Percentiles rank a stretch among this genome's conserved stretches.
phyloP scores from a whole-genome alignment of 208 protist species.

The Trypanosoma vivax region DNA sequence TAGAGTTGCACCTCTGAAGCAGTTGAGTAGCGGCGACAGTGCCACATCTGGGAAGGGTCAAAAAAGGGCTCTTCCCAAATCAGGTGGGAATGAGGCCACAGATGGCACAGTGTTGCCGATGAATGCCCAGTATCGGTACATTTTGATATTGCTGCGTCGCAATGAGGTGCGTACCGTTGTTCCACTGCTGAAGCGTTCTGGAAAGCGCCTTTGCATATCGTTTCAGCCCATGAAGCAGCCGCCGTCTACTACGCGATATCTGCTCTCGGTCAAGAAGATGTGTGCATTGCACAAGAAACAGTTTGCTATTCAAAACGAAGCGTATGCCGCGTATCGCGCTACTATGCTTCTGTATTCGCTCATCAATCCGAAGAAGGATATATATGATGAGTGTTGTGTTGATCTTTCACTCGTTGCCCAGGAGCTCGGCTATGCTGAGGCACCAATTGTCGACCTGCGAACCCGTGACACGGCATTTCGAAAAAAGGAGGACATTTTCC shows the following conservation, averaged over 20 bases:
- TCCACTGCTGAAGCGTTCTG: constrained; percentile 18
- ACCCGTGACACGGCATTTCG: constrained; percentile 64
- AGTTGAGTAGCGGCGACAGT: not conserved
- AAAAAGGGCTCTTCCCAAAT: constrained; percentile 23
- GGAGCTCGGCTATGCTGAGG: constrained; percentile 67
- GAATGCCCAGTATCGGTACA: constrained; percentile 28
- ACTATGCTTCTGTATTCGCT: constrained; percentile 67
- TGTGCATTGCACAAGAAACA: constrained; percentile 52
- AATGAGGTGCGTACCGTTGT: constrained; percentile 45
- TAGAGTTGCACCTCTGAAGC: not conserved
- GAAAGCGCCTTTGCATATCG: constrained; percentile 16
- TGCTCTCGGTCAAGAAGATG: constrained; percentile 48
- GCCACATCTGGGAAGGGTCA: constrained; percentile 14
- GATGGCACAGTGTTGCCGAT: not conserved
- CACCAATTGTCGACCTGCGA: constrained; percentile 66
- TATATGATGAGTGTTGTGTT: constrained; percentile 52
- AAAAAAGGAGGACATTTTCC: constrained; percentile 65
- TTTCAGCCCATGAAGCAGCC: constrained; percentile 15
- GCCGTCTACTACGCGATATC: constrained; percentile 22
- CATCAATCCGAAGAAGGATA: constrained; percentile 31
- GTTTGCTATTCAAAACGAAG: constrained; percentile 49
- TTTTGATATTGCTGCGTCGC: constrained; percentile 52
- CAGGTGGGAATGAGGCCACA: not conserved
- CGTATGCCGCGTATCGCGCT: constrained; percentile 54
- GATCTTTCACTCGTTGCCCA: constrained; percentile 42